Percentiles rank a stretch among this genome's conserved stretches.
Conservation (phyloP, 805 yeast genomes). For the Wickerhamomyces bisporus region DNA sequence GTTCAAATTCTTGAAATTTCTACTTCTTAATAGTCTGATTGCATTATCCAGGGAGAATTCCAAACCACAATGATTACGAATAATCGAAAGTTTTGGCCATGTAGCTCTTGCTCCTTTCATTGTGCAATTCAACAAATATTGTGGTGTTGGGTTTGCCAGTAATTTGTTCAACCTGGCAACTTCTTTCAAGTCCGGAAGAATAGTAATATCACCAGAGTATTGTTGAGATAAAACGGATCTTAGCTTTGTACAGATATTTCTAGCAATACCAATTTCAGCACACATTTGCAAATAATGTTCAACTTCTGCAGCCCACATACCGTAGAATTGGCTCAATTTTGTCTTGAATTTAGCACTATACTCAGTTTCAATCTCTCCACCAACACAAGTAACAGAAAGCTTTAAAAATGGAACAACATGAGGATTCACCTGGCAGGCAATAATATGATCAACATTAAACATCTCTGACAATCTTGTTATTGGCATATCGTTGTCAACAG, state of each 20-base stretch:
- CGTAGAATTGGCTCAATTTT: constrained; percentile 48
- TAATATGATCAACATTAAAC: constrained; percentile 96
- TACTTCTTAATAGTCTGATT: constrained; percentile 60
- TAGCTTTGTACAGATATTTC: constrained; percentile 65
- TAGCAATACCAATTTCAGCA: constrained; percentile 71
- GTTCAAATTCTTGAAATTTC: constrained; percentile 40
- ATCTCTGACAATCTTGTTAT: constrained; percentile 85
- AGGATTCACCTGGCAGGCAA: constrained; percentile 96
- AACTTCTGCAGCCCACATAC: constrained; percentile 61
- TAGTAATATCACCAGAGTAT: constrained; percentile 92
- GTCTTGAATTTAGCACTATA: constrained; percentile 50
- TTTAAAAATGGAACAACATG: constrained; percentile 88
- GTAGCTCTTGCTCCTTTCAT: constrained; percentile 86
- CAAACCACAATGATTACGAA: constrained; percentile 83
- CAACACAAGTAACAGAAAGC: constrained; percentile 59
- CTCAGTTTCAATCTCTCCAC: constrained; percentile 63
- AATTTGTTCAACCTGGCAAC: constrained; percentile 53
- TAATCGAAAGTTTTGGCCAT: constrained; percentile 87
- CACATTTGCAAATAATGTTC: constrained; percentile 71
- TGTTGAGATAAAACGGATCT: constrained; percentile 77
- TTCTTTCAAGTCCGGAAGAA: constrained; percentile 68
- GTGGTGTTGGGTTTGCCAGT: constrained; percentile 77
- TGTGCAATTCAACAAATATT: constrained; percentile 62
- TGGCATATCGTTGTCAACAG: constrained; percentile 92
- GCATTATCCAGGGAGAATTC: constrained; percentile 84